Percentiles rank a stretch among this genome's conserved stretches.
These are phyloP conservation scores for Penicillium verhagenii DNA, from an alignment of 495 filamentous ascomycete species.

Conservation along the genomic window DNA sequence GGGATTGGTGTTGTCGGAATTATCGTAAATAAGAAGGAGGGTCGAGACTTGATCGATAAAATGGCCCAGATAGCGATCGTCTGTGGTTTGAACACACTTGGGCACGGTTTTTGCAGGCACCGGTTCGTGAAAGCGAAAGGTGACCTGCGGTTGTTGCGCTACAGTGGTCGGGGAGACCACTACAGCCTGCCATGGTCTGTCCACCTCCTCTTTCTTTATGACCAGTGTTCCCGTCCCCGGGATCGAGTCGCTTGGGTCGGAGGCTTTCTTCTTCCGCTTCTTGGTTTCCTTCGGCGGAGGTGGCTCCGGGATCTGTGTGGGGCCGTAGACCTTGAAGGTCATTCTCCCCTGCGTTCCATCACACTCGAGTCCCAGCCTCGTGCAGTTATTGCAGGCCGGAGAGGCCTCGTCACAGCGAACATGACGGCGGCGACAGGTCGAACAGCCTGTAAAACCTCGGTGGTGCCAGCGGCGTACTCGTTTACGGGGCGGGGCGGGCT, in stretches of 20 bases:
- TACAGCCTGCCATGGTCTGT: constrained; percentile 10
- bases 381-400: constrained; percentile 43
- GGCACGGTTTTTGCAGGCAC: constrained; percentile 21
- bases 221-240: constrained; percentile 11
- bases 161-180: constrained; percentile 25
- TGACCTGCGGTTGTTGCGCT: constrained; percentile 5
- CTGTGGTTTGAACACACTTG: constrained; percentile 24
- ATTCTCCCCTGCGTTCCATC: constrained; percentile 41
- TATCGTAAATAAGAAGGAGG: constrained; percentile 41
- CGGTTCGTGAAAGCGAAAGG: constrained; percentile 26
- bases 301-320: constrained; percentile 20
- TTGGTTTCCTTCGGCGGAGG: constrained; percentile 13
- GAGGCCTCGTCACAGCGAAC: constrained; percentile 46
- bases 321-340: constrained; percentile 46
- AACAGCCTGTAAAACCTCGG: constrained; percentile 42
- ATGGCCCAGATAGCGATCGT: constrained; percentile 38
- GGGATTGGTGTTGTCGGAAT: constrained; percentile 35
- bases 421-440: constrained; percentile 43
- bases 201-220: constrained; percentile 7
- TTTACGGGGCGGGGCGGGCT: constrained; percentile 32
- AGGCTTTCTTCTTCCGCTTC: constrained; percentile 21
- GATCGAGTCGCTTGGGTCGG: constrained; percentile 11
- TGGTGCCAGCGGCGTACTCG: constrained; percentile 45
- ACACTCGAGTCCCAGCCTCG: constrained; percentile 37
- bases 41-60: constrained; percentile 41